phyloP scores from a whole-genome alignment of 176 grass and related monocot genomes.

The Lolium perenne region DNA sequence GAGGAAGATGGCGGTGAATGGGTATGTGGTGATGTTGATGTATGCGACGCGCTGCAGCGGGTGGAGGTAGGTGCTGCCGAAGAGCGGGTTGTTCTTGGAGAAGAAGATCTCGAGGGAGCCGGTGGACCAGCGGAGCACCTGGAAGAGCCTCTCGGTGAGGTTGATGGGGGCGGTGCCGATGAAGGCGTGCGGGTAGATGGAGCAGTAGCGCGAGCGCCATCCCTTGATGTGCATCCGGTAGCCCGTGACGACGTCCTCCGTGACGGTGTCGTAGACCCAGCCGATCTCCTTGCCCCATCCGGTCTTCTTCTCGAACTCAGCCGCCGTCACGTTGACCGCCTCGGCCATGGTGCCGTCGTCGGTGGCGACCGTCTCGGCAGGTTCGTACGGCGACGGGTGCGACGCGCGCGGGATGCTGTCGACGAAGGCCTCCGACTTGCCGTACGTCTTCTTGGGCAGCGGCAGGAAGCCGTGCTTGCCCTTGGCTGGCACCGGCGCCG shows the following conservation, averaged over 20 bases:
- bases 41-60: constrained; percentile 87
- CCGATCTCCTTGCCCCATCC: constrained; percentile 70
- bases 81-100: constrained; percentile 81
- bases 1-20: constrained; percentile 95
- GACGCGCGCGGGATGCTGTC: constrained; percentile 70
- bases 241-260: constrained; percentile 80
- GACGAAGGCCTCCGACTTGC: constrained; percentile 59
- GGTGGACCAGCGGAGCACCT: constrained; percentile 81
- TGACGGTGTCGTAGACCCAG: constrained; percentile 76
- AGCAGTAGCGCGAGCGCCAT: constrained; percentile 72
- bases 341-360: constrained; percentile 47
- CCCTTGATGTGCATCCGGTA: constrained; percentile 91
- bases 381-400: constrained; percentile 46
- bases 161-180: constrained; percentile 86
- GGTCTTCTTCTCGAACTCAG: constrained; percentile 73
- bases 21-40: constrained; percentile 93
- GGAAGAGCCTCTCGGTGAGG: constrained; percentile 74
- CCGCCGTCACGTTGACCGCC: constrained; percentile 50
- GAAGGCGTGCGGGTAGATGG: constrained; percentile 81
- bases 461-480: constrained; percentile 57
- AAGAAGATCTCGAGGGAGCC: constrained; percentile 98
- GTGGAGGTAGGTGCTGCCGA: constrained; percentile 74
- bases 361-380: not conserved
- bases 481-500: constrained; percentile 37
- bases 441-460: constrained; percentile 62